Percentiles rank a stretch among this genome's conserved stretches.
Evolutionary conservation across 495 filamentous ascomycete species (phyloP).

Genomic region (Lichenothelia convexa): DNA sequence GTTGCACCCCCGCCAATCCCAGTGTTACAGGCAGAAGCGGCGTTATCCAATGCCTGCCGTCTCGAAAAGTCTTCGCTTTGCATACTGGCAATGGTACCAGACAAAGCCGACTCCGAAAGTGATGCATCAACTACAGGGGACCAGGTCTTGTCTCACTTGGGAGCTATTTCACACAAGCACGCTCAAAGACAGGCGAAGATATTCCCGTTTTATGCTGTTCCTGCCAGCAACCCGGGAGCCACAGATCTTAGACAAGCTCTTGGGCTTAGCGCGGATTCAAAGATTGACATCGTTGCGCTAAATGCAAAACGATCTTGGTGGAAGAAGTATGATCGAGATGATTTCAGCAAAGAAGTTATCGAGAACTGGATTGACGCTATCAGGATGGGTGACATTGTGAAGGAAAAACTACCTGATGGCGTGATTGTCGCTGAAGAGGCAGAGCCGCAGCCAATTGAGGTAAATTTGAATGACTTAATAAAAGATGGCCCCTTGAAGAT

Average conservation of each 20-base stretch:
- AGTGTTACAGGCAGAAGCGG: slow-evolving; percentile 31
- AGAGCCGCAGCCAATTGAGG: slow-evolving; percentile 13
- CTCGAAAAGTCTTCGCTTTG: slow-evolving; percentile 63
- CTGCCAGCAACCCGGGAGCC: slow-evolving; percentile 39
- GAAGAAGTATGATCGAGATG: slow-evolving; percentile 42
- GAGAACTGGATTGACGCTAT: slow-evolving; percentile 82
- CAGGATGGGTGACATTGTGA: slow-evolving; percentile 64
- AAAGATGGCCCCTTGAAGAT: slow-evolving; percentile 1
- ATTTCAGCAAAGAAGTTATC: slow-evolving; percentile 39
- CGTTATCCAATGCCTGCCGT: slow-evolving; percentile 54
- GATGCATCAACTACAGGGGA: slow-evolving; percentile 22
- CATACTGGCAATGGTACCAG: slow-evolving; percentile 60
- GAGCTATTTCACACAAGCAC: slow-evolving; percentile 61
- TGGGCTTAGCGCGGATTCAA: slow-evolving; percentile 30
- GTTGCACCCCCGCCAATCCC: slow-evolving; percentile 30
- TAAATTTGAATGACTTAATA: slow-evolving; percentile 4
- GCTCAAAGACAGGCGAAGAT: slow-evolving; percentile 29
- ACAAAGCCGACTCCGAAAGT: slow-evolving; percentile 26
- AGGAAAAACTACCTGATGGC: slow-evolving; percentile 62
- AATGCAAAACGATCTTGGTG: slow-evolving; percentile 80
- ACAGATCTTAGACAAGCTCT: slow-evolving; percentile 40
- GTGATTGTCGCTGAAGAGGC: slow-evolving; percentile 33
- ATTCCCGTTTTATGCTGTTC: slow-evolving; percentile 69
- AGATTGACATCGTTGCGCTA: slow-evolving; percentile 54
- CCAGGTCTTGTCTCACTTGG: slow-evolving; percentile 43